phyloP scores from a whole-genome alignment of 306 rosid genomes.

The Dryas drummondii region DNA sequence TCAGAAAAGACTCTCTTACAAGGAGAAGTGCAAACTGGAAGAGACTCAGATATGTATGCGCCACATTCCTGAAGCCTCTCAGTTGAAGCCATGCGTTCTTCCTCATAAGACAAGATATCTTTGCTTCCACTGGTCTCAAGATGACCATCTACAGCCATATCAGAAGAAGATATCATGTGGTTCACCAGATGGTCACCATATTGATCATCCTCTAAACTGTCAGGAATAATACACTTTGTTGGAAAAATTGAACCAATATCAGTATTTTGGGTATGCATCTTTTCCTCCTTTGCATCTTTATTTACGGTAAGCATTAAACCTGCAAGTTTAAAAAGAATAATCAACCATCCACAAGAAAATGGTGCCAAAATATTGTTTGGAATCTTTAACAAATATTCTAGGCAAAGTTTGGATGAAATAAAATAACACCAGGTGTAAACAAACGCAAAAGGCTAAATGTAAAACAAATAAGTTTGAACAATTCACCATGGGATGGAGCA shows the following conservation, averaged over 20 bases:
- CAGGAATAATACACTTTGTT: constrained; percentile 36
- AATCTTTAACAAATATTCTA: not conserved
- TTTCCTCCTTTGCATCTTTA: constrained; percentile 28
- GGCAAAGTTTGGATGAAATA: not conserved
- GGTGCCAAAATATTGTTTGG: constrained; percentile 7
- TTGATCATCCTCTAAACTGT: constrained; percentile 47
- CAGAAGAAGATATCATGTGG: constrained; percentile 33
- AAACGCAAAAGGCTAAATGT: not conserved
- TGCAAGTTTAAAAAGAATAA: constrained; percentile 25
- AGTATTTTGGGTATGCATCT: constrained; percentile 27
- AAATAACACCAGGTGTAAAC: not conserved
- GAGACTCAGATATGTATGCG: constrained; percentile 36
- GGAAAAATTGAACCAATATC: constrained; percentile 26
- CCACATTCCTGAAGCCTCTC: constrained; percentile 35
- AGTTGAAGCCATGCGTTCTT: constrained; percentile 29
- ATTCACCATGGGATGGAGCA: constrained; percentile 38
- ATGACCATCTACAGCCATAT: constrained; percentile 39
- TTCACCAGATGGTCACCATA: constrained; percentile 32
- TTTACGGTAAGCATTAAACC: constrained; percentile 34
- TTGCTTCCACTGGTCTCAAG: constrained; percentile 30
- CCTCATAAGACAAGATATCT: constrained; percentile 28
- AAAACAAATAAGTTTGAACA: constrained; percentile 11
- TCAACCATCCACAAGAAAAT: constrained; percentile 2
- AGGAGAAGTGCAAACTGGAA: constrained; percentile 34
- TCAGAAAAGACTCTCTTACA: constrained; percentile 30